Evolutionary conservation across 1,139 yeast species (phyloP), one percentile per base, ranked within the genome.

Genomic region (Blastobotrys persicus): DNA sequence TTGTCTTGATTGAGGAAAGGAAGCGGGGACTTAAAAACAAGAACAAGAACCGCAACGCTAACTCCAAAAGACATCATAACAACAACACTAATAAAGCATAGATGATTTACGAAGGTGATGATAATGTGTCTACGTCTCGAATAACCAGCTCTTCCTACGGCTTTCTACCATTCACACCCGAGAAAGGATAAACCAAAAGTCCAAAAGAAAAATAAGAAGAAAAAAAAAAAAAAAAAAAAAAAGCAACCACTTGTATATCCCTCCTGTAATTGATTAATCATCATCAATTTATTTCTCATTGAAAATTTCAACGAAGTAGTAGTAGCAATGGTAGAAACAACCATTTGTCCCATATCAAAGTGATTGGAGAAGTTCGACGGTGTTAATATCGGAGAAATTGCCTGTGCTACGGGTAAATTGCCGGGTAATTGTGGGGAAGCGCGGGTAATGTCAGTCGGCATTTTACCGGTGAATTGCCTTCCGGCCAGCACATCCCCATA

Each of bases 1-100:
- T 50, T 4, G 62, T 66, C 18, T 47, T 57, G 38, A 61, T 66
- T 40, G 70, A 66, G 47, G 69, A 64, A 52, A 57, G 70, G 34
- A 62, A 63, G 52, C 61, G 69, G 28, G 60, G 64, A 16, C 64
- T 58, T 26, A 61, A 58, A 26, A 53, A 51, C 45, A 51, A 52
- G 46, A 45, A 33, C 35, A 39, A 43, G 39, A 45, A 40, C 43
- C 48, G 45, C 39, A 47, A 45, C 32, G 39, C 9, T 14, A 44
- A 33, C 23, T 16, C 35, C 20, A 49, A 51, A 45, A 42, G 43
- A 18, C 37, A 38, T 31, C 47, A 43, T 31, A 47, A 49, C 44
- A 46, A 39, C 40, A 45, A 46, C 41, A 48, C 39, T 32, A 47
- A 47, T 13, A 26, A 32, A 31, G 31, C 31, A 14, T 46, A 44